A percentile compares a stretch with the other conserved stretches of the same genome.
phyloP scores from a whole-genome alignment of 129 eudicot species.

The Solidago caesia region DNA sequence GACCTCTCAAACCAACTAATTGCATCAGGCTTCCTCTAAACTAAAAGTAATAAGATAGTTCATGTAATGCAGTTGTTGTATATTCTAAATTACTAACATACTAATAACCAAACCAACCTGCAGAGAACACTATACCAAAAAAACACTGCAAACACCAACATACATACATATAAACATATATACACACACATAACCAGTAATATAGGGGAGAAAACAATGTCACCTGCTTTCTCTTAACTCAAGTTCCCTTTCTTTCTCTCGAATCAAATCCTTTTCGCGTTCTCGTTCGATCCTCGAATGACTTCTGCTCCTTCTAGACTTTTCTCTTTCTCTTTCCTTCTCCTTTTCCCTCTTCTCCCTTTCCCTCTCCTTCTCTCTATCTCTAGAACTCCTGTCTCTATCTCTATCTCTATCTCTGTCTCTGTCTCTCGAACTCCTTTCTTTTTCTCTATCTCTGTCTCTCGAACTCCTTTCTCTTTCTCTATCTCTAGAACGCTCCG shows the following conservation, averaged over 20 bases:
- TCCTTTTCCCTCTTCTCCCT: conserved; percentile 21
- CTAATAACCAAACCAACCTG: background rate
- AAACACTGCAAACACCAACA: background rate
- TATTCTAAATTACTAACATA: background rate
- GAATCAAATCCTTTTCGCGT: conserved; percentile 48
- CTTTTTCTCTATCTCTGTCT: conserved; percentile 23
- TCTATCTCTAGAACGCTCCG: conserved; percentile 27
- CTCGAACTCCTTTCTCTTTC: conserved; percentile 12
- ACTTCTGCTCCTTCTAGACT: conserved; percentile 44
- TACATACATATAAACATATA: background rate
- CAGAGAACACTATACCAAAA: background rate
- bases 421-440: conserved; percentile 37
- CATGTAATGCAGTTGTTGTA: background rate
- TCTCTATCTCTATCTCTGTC: conserved; percentile 34
- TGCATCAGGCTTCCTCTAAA: conserved; percentile 1
- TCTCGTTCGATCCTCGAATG: conserved; percentile 48
- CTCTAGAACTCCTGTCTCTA: conserved; percentile 16
- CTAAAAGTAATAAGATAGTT: conserved; percentile 8
- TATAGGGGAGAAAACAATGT: conserved; percentile 2
- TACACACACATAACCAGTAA: background rate
- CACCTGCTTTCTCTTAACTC: conserved; percentile 90
- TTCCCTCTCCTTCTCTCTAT: conserved; percentile 24
- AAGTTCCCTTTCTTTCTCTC: conserved; percentile 53
- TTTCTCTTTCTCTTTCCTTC: conserved; percentile 27
- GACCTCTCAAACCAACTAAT: conserved; percentile 6